phyloP scores from a whole-genome alignment of 2,329 filamentous ascomycete genomes.

The Diaporthe helianthi region DNA sequence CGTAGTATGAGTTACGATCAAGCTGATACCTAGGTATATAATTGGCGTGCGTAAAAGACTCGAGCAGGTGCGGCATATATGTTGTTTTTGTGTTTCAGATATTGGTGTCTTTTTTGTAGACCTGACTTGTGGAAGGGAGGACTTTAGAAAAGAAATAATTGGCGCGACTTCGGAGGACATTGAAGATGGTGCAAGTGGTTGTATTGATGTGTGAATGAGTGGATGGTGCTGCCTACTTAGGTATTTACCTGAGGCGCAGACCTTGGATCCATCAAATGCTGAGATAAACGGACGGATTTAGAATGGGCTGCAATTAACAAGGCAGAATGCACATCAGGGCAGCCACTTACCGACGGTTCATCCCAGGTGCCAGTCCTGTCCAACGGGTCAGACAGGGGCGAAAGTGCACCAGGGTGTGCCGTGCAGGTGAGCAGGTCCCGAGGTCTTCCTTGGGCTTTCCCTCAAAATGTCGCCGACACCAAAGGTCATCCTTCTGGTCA shows the following conservation, averaged over 20 bases:
- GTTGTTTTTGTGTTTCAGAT: background rate
- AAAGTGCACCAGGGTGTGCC: background rate
- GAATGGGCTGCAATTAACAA: background rate
- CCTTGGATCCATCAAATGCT: background rate
- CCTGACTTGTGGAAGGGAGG: too few relatives aligned
- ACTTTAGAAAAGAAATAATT: too few relatives aligned
- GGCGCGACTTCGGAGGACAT: background rate
- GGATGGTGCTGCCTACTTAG: background rate
- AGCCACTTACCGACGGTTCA: background rate
- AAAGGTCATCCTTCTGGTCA: background rate
- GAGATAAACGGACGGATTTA: background rate
- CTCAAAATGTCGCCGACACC: conserved; percentile 3
- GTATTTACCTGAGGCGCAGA: background rate
- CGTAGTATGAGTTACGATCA: background rate
- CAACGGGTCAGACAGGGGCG: conserved; percentile 16
- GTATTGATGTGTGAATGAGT: background rate
- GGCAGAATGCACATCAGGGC: background rate
- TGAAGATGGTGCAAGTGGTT: background rate
- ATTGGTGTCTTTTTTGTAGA: too few relatives aligned
- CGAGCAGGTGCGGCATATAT: too few relatives aligned
- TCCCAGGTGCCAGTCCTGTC: background rate
- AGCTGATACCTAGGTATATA: too few relatives aligned
- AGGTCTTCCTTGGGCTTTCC: background rate
- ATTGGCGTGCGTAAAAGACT: too few relatives aligned
- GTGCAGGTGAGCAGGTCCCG: conserved; percentile 20